phyloP scores from a whole-genome alignment of 2,329 filamentous ascomycete species.

The Aspergillus quadricinctus region DNA sequence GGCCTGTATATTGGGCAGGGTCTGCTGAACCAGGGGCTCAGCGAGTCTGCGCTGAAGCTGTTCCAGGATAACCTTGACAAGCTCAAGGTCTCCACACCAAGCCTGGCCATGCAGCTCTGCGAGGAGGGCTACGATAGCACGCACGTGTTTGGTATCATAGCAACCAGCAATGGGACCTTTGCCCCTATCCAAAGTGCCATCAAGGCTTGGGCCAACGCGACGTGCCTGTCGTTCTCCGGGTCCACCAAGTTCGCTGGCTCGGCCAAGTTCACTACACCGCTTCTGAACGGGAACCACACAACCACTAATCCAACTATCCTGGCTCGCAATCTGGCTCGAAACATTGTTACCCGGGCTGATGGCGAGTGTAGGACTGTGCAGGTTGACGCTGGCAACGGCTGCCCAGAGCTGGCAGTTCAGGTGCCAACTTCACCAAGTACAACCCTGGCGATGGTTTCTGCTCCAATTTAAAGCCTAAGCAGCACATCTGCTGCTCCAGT shows the following conservation, averaged over 20 bases:
- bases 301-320: neutral
- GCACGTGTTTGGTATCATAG: conserved; percentile 34
- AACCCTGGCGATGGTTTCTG: conserved; percentile 27
- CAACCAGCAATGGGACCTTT: conserved; percentile 31
- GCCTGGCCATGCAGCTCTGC: conserved; percentile 38
- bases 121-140: conserved; percentile 22
- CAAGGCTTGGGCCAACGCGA: conserved; percentile 8
- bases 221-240: conserved; percentile 5
- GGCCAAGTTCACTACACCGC: neutral
- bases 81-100: conserved; percentile 21
- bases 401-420: too few species aligned
- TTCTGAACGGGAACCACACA: neutral
- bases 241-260: conserved; percentile 2
- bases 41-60: conserved; percentile 22
- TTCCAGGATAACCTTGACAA: conserved; percentile 23
- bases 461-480: conserved; percentile 27
- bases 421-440: conserved; percentile 39
- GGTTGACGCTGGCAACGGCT: conserved; percentile 31
- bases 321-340: too few species aligned
- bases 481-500: conserved; percentile 33
- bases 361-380: neutral
- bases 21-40: conserved; percentile 16
- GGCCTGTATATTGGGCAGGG: conserved; percentile 37
- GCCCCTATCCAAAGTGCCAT: conserved; percentile 21
- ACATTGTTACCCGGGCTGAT: neutral